These are phyloP conservation scores for Hymenotorrendiella dingleyae DNA, from an alignment of 2,329 filamentous ascomycete genomes.

Conservation along the genomic window DNA sequence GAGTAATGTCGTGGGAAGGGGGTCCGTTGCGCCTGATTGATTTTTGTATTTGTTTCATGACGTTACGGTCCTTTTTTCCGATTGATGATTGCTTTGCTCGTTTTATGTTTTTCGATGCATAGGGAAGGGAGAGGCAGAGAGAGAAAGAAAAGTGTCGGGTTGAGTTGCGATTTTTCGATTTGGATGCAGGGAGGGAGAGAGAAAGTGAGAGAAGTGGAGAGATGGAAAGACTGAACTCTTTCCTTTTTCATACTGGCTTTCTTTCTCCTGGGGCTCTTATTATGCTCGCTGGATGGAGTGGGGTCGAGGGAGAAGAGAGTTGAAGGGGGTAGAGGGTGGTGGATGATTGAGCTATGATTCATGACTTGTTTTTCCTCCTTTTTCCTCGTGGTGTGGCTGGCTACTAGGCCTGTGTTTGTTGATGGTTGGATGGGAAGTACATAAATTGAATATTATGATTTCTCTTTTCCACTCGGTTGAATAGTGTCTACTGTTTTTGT, in stretches of 20 bases:
- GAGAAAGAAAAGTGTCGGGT: background rate
- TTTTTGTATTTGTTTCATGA: constrained; percentile 1
- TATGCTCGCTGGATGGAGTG: background rate
- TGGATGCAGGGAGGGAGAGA: background rate
- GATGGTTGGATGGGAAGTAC: background rate
- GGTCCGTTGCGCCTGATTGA: background rate
- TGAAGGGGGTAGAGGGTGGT: background rate
- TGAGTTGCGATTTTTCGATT: background rate
- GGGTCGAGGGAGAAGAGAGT: background rate
- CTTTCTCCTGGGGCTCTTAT: background rate
- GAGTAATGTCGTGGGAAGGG: background rate
- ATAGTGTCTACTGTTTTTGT: too few relatives aligned
- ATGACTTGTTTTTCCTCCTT: background rate
- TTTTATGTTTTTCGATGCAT: background rate
- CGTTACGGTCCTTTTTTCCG: background rate
- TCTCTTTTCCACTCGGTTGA: too few relatives aligned
- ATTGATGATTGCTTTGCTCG: too few relatives aligned
- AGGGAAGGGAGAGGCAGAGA: background rate
- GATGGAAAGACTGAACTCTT: background rate
- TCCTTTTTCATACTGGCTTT: background rate
- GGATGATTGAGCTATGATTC: background rate
- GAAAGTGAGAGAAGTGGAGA: background rate
- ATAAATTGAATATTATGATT: constrained; percentile 11
- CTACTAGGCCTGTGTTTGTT: background rate
- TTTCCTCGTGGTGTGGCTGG: background rate